Evolutionary conservation across 1,139 yeast genomes (phyloP).

Genomic region (Meyerozyma carpophila): DNA sequence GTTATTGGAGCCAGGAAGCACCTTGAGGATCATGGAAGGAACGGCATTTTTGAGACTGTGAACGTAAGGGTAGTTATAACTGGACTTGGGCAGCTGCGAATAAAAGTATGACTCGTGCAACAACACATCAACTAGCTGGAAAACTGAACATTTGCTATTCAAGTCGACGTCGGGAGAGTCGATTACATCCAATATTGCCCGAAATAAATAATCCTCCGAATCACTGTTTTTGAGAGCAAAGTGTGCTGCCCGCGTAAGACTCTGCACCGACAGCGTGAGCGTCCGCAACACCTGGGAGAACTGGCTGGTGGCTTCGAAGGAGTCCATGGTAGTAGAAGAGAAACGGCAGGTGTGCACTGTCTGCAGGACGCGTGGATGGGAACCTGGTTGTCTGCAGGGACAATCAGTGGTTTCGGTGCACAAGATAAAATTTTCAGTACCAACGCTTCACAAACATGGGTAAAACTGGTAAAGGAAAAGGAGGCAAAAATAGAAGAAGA

Average conservation of each 20-base stretch:
- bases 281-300: slow-evolving; percentile 56
- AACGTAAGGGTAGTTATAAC: slow-evolving; percentile 42
- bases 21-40: slow-evolving; percentile 44
- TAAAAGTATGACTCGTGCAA: slow-evolving; percentile 31
- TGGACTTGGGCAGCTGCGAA: slow-evolving; percentile 27
- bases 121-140: slow-evolving; percentile 64
- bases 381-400: neutral
- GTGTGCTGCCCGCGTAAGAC: slow-evolving; percentile 50
- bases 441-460: slow-evolving; percentile 25
- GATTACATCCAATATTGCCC: slow-evolving; percentile 66
- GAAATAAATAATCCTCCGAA: slow-evolving; percentile 66
- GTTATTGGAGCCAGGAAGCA: slow-evolving; percentile 45
- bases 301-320: slow-evolving; percentile 72
- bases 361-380: neutral
- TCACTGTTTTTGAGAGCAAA: slow-evolving; percentile 58
- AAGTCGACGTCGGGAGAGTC: slow-evolving; percentile 43
- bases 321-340: slow-evolving; percentile 47
- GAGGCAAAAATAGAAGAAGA: slow-evolving; percentile 92
- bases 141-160: slow-evolving; percentile 59
- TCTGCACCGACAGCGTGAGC: slow-evolving; percentile 59
- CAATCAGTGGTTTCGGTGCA: neutral
- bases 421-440: neutral
- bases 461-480: slow-evolving; percentile 52
- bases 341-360: neutral
- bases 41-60: slow-evolving; percentile 34